A percentile compares a stretch with the other conserved stretches of the same genome.
phyloP scores from a whole-genome alignment of 139 green algal species.

The Chlamydomonas sphaeroides region DNA sequence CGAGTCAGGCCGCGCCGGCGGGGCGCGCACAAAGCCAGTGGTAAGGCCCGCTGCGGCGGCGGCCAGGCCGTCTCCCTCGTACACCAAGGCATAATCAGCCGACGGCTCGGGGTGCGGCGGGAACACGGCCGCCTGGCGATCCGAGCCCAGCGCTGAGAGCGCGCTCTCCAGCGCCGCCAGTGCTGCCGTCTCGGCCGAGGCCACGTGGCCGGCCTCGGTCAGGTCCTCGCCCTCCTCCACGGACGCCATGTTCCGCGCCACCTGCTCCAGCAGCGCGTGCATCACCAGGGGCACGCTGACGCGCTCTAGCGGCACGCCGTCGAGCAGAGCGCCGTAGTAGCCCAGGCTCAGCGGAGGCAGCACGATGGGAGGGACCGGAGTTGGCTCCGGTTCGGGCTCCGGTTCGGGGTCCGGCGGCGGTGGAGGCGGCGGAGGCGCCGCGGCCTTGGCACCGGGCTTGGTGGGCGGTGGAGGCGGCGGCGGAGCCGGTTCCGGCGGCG shows the following conservation, averaged over 20 bases:
- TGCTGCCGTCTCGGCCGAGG: constrained; percentile 35
- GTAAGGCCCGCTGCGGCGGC: constrained; percentile 44
- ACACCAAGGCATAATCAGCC: constrained; percentile 16
- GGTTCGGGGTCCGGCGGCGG: no score
- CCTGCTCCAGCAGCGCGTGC: constrained; percentile 70
- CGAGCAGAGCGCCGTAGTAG: constrained; percentile 57
- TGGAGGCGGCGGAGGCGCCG: background rate
- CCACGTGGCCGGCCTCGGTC: constrained; percentile 29
- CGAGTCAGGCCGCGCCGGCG: constrained; percentile 18
- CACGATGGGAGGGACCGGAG: no score
- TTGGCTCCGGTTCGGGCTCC: no score
- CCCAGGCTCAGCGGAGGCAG: constrained; percentile 8
- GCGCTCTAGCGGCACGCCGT: constrained; percentile 57
- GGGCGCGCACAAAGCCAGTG: constrained; percentile 35
- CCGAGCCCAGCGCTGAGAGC: constrained; percentile 14
- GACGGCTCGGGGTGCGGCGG: background rate
- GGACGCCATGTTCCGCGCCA: constrained; percentile 41
- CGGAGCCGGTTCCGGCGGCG: background rate
- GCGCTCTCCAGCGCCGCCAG: constrained; percentile 30
- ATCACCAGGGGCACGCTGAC: constrained; percentile 62
- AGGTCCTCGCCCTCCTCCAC: constrained; percentile 34
- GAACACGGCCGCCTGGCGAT: constrained; percentile 4
- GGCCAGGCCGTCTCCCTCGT: constrained; percentile 43
- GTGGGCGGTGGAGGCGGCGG: background rate
- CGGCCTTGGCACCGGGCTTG: background rate